phyloP scores from a whole-genome alignment of 768 basidiomycete species.

The Lentinula lateritia region DNA sequence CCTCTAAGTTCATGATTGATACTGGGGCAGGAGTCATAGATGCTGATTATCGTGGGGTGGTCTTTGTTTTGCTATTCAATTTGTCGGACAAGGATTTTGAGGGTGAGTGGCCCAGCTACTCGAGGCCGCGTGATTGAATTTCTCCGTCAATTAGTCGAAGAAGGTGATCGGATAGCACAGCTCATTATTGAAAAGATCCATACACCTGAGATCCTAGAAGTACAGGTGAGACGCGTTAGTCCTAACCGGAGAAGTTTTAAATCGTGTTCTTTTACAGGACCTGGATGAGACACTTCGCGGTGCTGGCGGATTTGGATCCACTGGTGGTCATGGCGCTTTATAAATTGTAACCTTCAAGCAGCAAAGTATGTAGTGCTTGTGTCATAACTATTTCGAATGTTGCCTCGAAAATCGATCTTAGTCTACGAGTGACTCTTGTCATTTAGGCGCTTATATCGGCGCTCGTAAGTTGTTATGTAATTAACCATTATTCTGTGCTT shows the following conservation, averaged over 20 bases:
- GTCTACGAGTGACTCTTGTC: too few species aligned
- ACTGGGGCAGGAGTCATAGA: slow-evolving; percentile 98
- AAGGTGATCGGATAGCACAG: slow-evolving; percentile 95
- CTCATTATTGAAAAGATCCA: slow-evolving; percentile 88
- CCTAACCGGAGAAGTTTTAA: slow-evolving; percentile 1
- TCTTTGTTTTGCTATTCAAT: slow-evolving; percentile 93
- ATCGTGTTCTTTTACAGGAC: slow-evolving; percentile 40
- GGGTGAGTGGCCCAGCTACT: slow-evolving; percentile 35
- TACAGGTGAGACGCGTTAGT: slow-evolving; percentile 52
- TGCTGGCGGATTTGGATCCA: slow-evolving; percentile 87
- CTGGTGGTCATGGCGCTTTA: slow-evolving; percentile 73
- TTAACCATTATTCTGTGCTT: neutral
- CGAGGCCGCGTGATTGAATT: neutral
- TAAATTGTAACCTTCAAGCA: slow-evolving; percentile 7
- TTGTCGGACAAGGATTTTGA: slow-evolving; percentile 85
- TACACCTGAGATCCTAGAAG: slow-evolving; percentile 82
- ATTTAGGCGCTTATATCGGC: neutral
- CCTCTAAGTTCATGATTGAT: slow-evolving; percentile 96
- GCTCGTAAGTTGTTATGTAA: neutral
- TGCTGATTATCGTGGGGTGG: slow-evolving; percentile 88
- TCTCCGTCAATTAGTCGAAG: slow-evolving; percentile 52
- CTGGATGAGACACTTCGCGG: slow-evolving; percentile 86
- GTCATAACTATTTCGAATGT: too few species aligned
- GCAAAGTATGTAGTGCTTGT: too few species aligned
- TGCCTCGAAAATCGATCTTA: too few species aligned